A percentile compares a stretch with the other conserved stretches of the same genome.
Conservation (phyloP, 768 basidiomycete genomes). For the Termitomyces titanicus region DNA sequence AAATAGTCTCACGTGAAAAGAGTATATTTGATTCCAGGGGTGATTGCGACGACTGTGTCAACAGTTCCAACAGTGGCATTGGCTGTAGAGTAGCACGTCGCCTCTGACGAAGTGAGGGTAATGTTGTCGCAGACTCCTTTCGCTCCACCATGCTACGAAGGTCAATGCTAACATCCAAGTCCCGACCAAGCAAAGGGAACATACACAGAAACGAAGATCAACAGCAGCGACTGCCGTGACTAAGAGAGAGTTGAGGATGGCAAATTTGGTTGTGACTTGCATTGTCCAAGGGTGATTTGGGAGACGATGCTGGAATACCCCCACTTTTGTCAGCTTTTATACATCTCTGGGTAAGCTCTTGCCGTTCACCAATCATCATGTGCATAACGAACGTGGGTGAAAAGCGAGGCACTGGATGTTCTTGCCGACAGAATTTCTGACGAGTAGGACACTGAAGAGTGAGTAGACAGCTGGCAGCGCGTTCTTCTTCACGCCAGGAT, state of each 20-base stretch:
- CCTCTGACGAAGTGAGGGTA: not conserved
- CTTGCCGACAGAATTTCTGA: not conserved
- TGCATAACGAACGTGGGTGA: conserved; percentile 2
- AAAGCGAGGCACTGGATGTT: not conserved
- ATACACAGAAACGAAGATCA: conserved; percentile 7
- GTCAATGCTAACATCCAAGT: too few species aligned
- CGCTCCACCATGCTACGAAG: conserved; percentile 1
- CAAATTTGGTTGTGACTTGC: conserved; percentile 1
- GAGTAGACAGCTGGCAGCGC: not conserved
- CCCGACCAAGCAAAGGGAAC: not conserved
- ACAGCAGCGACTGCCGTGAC: conserved; percentile 1
- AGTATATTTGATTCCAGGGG: conserved; percentile 2
- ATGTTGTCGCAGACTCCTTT: conserved; percentile 2
- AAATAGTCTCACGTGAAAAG: conserved; percentile 1
- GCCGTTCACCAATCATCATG: not conserved
- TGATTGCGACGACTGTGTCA: conserved; percentile 5
- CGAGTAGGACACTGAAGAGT: not conserved
- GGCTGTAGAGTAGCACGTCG: not conserved
- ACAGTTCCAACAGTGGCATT: conserved; percentile 3
- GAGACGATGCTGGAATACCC: not conserved
- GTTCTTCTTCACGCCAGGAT: not conserved
- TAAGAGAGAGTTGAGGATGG: not conserved
- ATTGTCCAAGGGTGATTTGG: not conserved
- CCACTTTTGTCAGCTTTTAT: not conserved
- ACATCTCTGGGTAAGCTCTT: not conserved